Evolutionary conservation across 1,284 basidiomycete species (phyloP).

Genomic region (Puccinia polysora): DNA sequence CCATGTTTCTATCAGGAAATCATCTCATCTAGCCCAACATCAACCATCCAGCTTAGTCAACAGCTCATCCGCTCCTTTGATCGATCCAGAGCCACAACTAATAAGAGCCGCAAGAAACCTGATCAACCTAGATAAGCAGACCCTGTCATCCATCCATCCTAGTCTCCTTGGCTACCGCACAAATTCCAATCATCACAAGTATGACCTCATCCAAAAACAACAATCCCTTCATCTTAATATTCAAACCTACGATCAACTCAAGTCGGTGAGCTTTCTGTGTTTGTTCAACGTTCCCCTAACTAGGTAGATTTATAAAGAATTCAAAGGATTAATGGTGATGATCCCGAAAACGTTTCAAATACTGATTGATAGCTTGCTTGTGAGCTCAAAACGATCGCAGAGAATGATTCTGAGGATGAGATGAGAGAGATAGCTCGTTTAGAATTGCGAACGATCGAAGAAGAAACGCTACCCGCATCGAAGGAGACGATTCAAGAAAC

Average conservation of each 20-base stretch:
- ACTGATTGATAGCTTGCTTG: constrained; percentile 29
- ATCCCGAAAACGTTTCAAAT: constrained; percentile 9
- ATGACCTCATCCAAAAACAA: constrained; percentile 11
- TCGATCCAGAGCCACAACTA: no score
- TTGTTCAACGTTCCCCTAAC: background rate
- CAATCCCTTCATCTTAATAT: background rate
- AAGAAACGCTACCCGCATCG: background rate
- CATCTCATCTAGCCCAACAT: no score
- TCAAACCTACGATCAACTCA: constrained; percentile 3
- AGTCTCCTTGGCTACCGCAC: background rate
- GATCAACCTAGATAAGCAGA: background rate
- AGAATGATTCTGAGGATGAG: constrained; percentile 14
- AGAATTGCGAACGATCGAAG: constrained; percentile 1
- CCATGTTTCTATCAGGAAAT: no score
- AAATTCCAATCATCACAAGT: no score
- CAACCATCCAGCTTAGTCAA: no score
- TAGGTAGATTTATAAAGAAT: background rate
- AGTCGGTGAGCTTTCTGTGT: background rate
- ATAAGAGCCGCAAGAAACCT: background rate
- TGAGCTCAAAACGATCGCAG: constrained; percentile 26
- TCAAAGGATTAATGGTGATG: background rate
- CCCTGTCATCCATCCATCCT: background rate
- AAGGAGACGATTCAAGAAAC: constrained; percentile 43
- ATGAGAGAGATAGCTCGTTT: constrained; percentile 26
- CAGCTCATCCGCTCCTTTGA: no score